Evolutionary conservation across 371 early-diverging fungal species (phyloP).

Genomic region (Circinella minor): DNA sequence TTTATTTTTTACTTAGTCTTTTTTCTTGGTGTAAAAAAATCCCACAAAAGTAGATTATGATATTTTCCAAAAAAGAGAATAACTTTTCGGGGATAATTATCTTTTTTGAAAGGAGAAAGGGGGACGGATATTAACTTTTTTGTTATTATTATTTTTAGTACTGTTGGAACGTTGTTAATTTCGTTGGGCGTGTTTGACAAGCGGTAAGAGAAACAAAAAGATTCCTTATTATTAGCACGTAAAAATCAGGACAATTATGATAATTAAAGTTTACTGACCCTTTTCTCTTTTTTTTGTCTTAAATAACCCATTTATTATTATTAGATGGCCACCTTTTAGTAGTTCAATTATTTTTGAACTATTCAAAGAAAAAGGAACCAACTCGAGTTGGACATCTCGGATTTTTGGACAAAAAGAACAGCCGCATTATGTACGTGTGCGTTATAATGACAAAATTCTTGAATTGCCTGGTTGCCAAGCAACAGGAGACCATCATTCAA

Average conservation of each 20-base stretch:
- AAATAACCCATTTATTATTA: neutral
- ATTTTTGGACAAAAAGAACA: conserved; percentile 15
- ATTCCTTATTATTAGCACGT: neutral
- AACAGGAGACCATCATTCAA: conserved; percentile 61
- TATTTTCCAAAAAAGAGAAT: too few species aligned
- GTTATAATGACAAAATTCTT: conserved; percentile 69
- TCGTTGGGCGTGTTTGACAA: conserved; percentile 57
- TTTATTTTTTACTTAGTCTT: too few species aligned
- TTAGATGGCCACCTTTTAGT: conserved; percentile 57
- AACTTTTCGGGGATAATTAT: too few species aligned
- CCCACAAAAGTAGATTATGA: too few species aligned
- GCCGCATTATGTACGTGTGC: conserved; percentile 71
- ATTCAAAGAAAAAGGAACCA: conserved; percentile 47
- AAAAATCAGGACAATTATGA: neutral
- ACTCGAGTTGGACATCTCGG: conserved; percentile 8
- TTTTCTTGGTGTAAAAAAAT: too few species aligned
- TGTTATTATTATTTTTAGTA: conserved; percentile 36
- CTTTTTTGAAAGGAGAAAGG: neutral
- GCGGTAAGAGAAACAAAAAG: conserved; percentile 35
- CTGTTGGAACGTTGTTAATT: conserved; percentile 69
- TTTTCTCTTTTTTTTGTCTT: neutral
- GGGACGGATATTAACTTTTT: neutral
- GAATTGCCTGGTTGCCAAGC: conserved; percentile 64
- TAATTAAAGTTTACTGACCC: too few species aligned
- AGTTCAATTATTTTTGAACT: conserved; percentile 71